phyloP scores from a whole-genome alignment of 352 stramenopile genomes.

The Phytophthora chlamydospora region DNA sequence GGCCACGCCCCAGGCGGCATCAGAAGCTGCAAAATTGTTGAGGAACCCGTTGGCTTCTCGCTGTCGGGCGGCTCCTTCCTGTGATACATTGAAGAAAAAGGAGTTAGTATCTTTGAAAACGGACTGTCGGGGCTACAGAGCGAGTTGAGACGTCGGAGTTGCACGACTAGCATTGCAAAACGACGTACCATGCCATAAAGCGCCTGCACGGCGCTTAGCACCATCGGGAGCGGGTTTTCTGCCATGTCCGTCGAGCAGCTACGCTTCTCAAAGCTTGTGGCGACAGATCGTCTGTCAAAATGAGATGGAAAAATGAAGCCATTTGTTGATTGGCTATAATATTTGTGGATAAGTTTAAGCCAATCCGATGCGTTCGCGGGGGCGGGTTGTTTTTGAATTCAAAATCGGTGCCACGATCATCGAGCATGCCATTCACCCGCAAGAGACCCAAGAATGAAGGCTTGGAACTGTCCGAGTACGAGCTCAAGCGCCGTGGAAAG shows the following conservation, averaged over 20 bases:
- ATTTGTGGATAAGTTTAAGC: neutral
- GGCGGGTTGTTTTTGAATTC: no score
- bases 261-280: neutral
- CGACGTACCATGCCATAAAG: conserved; percentile 67
- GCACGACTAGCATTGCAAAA: conserved; percentile 2
- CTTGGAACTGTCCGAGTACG: conserved; percentile 38
- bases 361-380: conserved; percentile 8
- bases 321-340: neutral
- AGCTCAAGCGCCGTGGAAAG: conserved; percentile 33
- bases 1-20: conserved; percentile 57
- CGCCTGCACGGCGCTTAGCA: conserved; percentile 59
- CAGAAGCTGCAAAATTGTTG: conserved; percentile 53
- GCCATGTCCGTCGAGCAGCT: conserved; percentile 23
- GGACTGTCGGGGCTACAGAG: neutral
- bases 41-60: conserved; percentile 77
- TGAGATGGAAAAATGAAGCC: neutral
- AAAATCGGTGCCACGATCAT: neutral
- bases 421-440: conserved; percentile 3
- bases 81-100: neutral
- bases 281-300: neutral
- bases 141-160: neutral
- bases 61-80: conserved; percentile 68
- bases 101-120: conserved; percentile 2
- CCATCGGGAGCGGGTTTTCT: conserved; percentile 43
- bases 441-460: neutral